phyloP scores from a whole-genome alignment of 768 basidiomycete genomes.

The Mycena chlorophos region DNA sequence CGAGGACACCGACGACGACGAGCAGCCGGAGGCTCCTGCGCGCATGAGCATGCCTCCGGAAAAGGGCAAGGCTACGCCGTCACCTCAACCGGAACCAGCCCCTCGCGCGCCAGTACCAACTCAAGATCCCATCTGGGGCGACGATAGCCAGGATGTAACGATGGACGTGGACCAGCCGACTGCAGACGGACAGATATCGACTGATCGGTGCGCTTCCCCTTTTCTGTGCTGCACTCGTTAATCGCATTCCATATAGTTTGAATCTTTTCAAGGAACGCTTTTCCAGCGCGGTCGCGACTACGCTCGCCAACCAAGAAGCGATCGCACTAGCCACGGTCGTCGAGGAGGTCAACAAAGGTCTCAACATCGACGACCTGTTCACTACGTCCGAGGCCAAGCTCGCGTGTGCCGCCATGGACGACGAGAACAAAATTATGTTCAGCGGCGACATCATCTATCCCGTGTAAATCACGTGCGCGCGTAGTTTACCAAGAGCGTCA shows the following conservation, averaged over 20 bases:
- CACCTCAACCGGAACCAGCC: constrained; percentile 17
- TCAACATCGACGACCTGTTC: constrained; percentile 68
- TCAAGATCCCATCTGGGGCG: constrained; percentile 65
- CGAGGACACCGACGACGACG: constrained; percentile 50
- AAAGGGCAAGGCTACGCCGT: constrained; percentile 16
- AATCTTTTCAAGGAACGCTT: constrained; percentile 80
- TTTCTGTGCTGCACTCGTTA: constrained; percentile 7
- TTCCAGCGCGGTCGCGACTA: constrained; percentile 66
- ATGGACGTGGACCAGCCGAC: constrained; percentile 55
- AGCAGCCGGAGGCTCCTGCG: constrained; percentile 41
- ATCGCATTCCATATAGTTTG: constrained; percentile 46
- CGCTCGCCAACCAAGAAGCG: constrained; percentile 74
- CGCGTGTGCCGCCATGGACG: constrained; percentile 74
- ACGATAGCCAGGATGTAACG: constrained; percentile 62
- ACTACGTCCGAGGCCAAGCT: constrained; percentile 78
- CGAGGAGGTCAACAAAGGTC: constrained; percentile 73
- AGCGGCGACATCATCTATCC: constrained; percentile 51
- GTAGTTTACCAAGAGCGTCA: neutral
- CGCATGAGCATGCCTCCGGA: constrained; percentile 52
- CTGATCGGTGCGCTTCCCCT: constrained; percentile 56
- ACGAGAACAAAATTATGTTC: constrained; percentile 82
- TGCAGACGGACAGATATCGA: constrained; percentile 45
- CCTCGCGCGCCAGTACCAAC: constrained; percentile 32
- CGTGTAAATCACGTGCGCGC: constrained; percentile 3
- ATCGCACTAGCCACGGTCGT: constrained; percentile 70